Percentiles rank a stretch among this genome's conserved stretches.
phyloP scores from a whole-genome alignment of 495 filamentous ascomycete genomes.

The Talaromyces borbonicus region DNA sequence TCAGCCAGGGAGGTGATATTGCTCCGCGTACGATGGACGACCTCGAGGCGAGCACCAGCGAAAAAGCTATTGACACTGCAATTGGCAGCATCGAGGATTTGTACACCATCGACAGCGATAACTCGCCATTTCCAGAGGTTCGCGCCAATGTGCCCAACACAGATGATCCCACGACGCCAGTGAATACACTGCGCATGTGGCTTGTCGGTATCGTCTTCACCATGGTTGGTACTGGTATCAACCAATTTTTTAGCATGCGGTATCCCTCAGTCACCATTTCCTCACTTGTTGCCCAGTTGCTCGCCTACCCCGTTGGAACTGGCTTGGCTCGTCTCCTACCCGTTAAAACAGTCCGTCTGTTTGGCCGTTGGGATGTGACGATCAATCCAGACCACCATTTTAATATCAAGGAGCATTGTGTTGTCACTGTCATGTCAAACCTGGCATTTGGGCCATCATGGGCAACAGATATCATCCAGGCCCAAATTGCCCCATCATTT shows the following conservation, averaged over 20 bases:
- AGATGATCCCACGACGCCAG: conserved; percentile 58
- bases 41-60: background rate
- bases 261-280: conserved; percentile 79
- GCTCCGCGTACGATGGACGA: background rate
- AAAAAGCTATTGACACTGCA: conserved; percentile 1
- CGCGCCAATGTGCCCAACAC: conserved; percentile 60
- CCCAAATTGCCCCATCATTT: conserved; percentile 57
- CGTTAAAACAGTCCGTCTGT: conserved; percentile 29
- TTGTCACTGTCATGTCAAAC: conserved; percentile 49
- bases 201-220: conserved; percentile 62
- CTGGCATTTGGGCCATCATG: conserved; percentile 2
- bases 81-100: conserved; percentile 7
- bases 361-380: conserved; percentile 34
- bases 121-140: conserved; percentile 46
- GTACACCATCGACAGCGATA: conserved; percentile 8
- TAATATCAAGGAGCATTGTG: conserved; percentile 56
- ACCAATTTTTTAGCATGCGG: conserved; percentile 73
- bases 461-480: conserved; percentile 52
- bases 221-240: conserved; percentile 64
- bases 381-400: conserved; percentile 50
- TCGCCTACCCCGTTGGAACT: conserved; percentile 52
- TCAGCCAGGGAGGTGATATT: background rate
- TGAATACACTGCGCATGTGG: conserved; percentile 81
- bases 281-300: conserved; percentile 51
- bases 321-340: conserved; percentile 34